Base-by-base conservation (phyloP, 1,139 yeast species). In the Blastobotrys arbuscula region DNA sequence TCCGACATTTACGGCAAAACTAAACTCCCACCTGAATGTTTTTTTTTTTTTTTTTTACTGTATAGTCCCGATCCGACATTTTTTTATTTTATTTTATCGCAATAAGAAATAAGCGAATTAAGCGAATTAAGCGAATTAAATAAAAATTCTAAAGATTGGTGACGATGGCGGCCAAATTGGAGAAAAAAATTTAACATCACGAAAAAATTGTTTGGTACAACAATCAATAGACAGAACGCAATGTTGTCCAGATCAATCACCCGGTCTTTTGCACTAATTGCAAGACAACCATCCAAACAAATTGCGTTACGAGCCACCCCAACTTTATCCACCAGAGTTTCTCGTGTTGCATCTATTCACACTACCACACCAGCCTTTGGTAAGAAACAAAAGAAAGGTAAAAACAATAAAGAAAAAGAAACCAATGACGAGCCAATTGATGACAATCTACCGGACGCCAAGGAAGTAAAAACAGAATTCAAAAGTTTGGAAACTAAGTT, bases 361-460 rank as follows among this genome's bases (percentile, higher is more conserved):
- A 34, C 38, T 2, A n/a, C 38, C 13, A 34, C 3, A 5, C 38
- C 38, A 18, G 36, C 13, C 38, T 9, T 28, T 21, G 26, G 26
- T 18, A 48, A 47, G 26, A 48, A 44, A 42, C 37, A 42, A 7
- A 35, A 42, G 15, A 43, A 39, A n/a, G 45, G 40, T 20, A 42
- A 44, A 12, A 39, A 33, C 20, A 40, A 39, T 23, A 40, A 18
- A 37, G 26, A 12, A 3, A 9, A 28, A 28, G 31, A 5, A 12
- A 5, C 12, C 3, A 9, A 12, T 38, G 41, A 38, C 9, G n/a
- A 13, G 9, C 28, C 9, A 20, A 16, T 38, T 18, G 44, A 48
- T 16, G 23, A 33, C 8, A 39, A 33, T 13, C 34, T 42, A 10
- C 40, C 48, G 15, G 43, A 39, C 16, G 40, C 48, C 6, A 19